Conservation (phyloP, 768 basidiomycete genomes). For the Grammothele lineata region DNA sequence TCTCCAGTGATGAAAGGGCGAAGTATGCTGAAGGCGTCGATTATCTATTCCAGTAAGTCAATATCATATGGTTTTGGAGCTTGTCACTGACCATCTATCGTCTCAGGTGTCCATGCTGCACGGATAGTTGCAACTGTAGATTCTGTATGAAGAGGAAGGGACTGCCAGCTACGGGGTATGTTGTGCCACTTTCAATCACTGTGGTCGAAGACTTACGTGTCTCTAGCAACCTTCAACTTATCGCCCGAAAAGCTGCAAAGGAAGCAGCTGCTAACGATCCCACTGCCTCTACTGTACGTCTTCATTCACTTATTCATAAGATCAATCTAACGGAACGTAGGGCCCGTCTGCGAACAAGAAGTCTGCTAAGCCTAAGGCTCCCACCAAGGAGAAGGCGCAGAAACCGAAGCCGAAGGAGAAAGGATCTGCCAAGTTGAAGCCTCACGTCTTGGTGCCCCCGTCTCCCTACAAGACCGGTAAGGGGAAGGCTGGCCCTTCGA, state of each 20-base stretch:
- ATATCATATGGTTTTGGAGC: not conserved
- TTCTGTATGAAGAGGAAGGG: slow-evolving; percentile 62
- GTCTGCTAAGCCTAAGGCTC: not conserved
- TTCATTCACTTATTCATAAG: no score
- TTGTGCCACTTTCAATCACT: no score
- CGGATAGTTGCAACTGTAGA: slow-evolving; percentile 63
- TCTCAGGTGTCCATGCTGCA: slow-evolving; percentile 65
- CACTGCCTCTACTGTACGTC: no score
- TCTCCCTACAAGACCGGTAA: not conserved
- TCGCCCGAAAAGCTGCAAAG: slow-evolving; percentile 30
- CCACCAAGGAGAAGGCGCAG: slow-evolving; percentile 11
- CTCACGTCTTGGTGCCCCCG: slow-evolving; percentile 6
- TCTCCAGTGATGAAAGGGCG: slow-evolving; percentile 17
- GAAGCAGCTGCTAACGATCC: not conserved
- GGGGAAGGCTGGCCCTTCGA: not conserved
- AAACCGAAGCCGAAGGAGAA: slow-evolving; percentile 3
- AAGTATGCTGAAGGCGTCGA: slow-evolving; percentile 27
- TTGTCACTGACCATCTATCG: not conserved
- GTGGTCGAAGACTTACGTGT: no score
- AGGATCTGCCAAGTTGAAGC: not conserved
- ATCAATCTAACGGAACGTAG: no score
- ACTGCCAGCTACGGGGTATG: slow-evolving; percentile 33
- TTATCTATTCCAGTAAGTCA: slow-evolving; percentile 51
- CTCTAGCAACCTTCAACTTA: no score
- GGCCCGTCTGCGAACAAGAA: no score